Base-by-base conservation (phyloP, 1,284 basidiomycete genomes). In the Inonotus obliquus region DNA sequence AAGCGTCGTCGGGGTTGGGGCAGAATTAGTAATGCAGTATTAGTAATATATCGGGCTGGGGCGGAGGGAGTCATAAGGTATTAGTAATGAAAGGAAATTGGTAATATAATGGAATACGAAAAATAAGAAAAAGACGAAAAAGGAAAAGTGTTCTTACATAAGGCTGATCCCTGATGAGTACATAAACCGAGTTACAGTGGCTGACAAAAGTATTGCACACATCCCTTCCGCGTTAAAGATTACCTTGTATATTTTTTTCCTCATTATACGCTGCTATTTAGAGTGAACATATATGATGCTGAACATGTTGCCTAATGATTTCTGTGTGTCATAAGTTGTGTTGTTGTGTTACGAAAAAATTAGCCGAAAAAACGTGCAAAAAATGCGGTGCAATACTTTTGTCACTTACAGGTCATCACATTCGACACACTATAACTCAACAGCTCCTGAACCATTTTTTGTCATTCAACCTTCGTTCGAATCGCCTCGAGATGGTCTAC, bases 171-270 rank as follows among this genome's bases (percentile, higher is more conserved):
- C n/a, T n/a, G n/a, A n/a, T n/a, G n/a, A n/a, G n/a, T n/a, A n/a
- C n/a, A n/a, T n/a, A n/a, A n/a, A n/a, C n/a, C n/a, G n/a, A n/a
- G n/a, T n/a, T 57, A 57, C 54, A 57, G 54, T 57, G 54, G 35
- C 19, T 17, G 54, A 27, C 54, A 57, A 57, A 57, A 57, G 54
- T 57, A 57, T 23, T 29, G 38, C n/a, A 57, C 37, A 37, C 32
- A 21, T 39, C 32, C 19, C 32, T 39, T 41, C 19, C 35, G 6
- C 35, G 23, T 57, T 45, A 27, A 9, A n/a, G 21, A 21, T 32
- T 32, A 32, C 32, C 32, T 32, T 32, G 32, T 32, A 32, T 32
- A 32, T 32, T 32, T 32, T 32, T 32, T 32, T 32, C 9, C 32
- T 32, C 32, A 32, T 32, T 9, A 32, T 32, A 32, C 32, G 44